Evolutionary conservation across 805 yeast genomes (phyloP), one percentile per base, ranked within the genome.

Genomic region (Ogataea philodendri): DNA sequence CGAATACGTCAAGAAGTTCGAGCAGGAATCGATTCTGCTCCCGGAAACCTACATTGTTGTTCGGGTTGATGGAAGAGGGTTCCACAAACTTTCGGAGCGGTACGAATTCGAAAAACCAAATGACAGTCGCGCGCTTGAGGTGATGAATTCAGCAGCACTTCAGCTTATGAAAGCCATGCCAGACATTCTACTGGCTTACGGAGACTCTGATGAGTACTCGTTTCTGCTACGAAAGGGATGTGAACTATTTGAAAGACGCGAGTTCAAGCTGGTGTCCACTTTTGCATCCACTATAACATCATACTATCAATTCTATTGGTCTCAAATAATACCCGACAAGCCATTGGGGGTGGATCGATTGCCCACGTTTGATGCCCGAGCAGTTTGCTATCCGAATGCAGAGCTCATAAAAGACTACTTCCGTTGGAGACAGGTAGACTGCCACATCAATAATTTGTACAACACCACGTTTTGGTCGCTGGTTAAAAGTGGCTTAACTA

Each of bases 401-500:
- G 51, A 63, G 5, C 62, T 67, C 1, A 66, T 90, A 2, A 68
- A 85, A 37, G 97, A 90, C 58, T 93, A 93, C 55, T 73, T 93
- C 45, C 66, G 84, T 38, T 93, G 98, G 98, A 72, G 98, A 47
- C 97, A 86, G 55, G 97, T 82, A 1, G 98, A 93, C 56, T 93
- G 93, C 33, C 98, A 93, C 62, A 93, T 93, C 37, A 93, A 93
- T 59, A 93, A 93, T 57, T 62, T 93, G 41, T 93, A 90, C 66
- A 93, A 93, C 55, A 93, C 98, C 0, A 68, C 87, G 1, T 93
- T 93, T 57, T 93, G 98, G 98, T 68, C 77, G 5, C 66, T 93
- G 51, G 90, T 93, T 0, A 67, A 72, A 43, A 88, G 93, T 11
- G 81, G 80, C 0, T 39, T 84, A 60, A 72, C 82, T 0, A 78